These are phyloP conservation scores for Areca catechu DNA, from an alignment of 176 grass and related monocot species.

Conservation along the genomic window DNA sequence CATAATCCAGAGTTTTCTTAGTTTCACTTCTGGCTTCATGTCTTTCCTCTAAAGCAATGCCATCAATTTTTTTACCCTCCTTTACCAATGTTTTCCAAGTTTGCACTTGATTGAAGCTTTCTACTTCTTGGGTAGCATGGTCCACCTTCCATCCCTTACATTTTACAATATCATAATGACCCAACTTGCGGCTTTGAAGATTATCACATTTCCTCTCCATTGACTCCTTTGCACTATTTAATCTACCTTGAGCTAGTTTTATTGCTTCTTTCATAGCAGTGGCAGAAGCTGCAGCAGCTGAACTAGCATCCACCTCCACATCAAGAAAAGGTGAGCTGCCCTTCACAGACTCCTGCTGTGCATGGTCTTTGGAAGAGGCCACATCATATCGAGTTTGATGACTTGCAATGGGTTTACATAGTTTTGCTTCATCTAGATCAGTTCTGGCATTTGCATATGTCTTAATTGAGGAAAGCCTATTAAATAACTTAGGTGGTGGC, in stretches of 20 bases:
- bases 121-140: not conserved
- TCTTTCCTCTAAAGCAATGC: constrained; percentile 15
- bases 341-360: not conserved
- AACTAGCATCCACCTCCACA: constrained; percentile 2
- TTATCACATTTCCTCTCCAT: constrained; percentile 57
- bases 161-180: constrained; percentile 30
- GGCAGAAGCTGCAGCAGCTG: constrained; percentile 23
- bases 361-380: not conserved
- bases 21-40: constrained; percentile 7
- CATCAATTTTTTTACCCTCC: constrained; percentile 25
- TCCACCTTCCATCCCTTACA: constrained; percentile 27
- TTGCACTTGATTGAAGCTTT: not conserved
- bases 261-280: constrained; percentile 13
- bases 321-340: not conserved
- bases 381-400: not conserved
- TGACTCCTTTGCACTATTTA: constrained; percentile 2
- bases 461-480: not conserved
- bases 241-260: not conserved
- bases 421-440: not conserved
- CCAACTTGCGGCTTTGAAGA: constrained; percentile 45
- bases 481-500: not conserved
- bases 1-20: constrained; percentile 18
- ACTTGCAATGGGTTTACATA: not conserved
- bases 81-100: constrained; percentile 18
- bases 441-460: not conserved